These are phyloP conservation scores for Ramularia collo-cygni DNA, from an alignment of 2,329 filamentous ascomycete species.

Conservation along the genomic window DNA sequence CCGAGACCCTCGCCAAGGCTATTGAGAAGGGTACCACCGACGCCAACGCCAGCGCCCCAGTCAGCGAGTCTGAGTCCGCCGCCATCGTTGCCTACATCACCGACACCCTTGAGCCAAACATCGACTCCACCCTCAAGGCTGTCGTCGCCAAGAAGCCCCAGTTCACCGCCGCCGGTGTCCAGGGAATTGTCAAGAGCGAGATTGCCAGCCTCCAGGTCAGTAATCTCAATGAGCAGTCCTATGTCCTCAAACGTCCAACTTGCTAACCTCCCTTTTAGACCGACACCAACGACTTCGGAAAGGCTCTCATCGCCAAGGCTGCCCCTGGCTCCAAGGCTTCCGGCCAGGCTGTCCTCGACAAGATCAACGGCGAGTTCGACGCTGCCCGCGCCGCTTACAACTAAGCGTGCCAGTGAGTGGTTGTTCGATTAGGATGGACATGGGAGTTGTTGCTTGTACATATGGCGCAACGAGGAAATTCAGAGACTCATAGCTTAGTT, in stretches of 20 bases:
- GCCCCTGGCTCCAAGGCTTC: background rate
- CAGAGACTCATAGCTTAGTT: no score
- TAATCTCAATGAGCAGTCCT: background rate
- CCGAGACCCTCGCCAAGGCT: background rate
- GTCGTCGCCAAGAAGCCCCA: background rate
- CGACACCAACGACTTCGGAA: background rate
- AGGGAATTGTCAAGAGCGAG: background rate
- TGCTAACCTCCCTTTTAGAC: background rate
- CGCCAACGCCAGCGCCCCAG: background rate
- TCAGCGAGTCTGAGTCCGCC: background rate
- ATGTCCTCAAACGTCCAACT: no score
- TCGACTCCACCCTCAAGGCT: background rate
- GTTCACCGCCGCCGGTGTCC: background rate
- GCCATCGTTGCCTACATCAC: background rate
- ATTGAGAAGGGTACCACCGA: background rate
- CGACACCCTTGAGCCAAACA: background rate
- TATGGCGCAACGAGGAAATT: no score
- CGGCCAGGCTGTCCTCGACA: no score
- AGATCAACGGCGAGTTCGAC: no score
- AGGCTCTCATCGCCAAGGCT: background rate
- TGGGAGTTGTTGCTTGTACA: no score
- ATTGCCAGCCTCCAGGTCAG: background rate
- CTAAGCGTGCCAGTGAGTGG: no score
- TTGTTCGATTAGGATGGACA: no score
- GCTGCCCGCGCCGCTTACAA: no score